phyloP scores from a whole-genome alignment of 768 basidiomycete genomes.

The Rhodotorula paludigena region DNA sequence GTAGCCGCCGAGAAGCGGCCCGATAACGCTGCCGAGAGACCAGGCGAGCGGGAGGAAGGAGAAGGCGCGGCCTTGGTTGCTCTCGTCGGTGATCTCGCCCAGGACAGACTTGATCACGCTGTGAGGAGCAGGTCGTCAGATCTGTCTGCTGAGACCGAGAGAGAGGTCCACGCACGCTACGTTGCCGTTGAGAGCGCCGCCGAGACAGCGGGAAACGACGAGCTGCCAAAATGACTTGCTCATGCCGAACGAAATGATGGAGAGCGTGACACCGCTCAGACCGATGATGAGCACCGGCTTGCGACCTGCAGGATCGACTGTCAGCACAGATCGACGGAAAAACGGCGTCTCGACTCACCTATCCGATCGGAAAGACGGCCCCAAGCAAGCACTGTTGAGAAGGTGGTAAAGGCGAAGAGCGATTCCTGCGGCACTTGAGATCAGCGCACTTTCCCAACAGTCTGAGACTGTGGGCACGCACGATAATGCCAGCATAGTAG shows the following conservation, averaged over 20 bases:
- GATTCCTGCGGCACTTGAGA: slow-evolving; percentile 1
- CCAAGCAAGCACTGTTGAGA: slow-evolving; percentile 38
- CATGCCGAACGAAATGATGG: slow-evolving; percentile 38
- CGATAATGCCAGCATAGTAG: slow-evolving; percentile 16
- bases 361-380: slow-evolving; percentile 40
- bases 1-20: slow-evolving; percentile 41
- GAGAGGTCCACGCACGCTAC: slow-evolving; percentile 9
- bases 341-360: background rate
- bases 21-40: slow-evolving; percentile 31
- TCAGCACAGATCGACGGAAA: background rate
- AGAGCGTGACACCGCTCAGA: slow-evolving; percentile 32
- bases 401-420: slow-evolving; percentile 37
- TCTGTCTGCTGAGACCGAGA: accelerated
- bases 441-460: background rate
- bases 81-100: slow-evolving; percentile 40
- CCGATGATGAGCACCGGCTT: slow-evolving; percentile 42
- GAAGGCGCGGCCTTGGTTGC: slow-evolving; percentile 40
- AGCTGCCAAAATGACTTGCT: slow-evolving; percentile 20
- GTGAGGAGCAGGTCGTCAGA: background rate
- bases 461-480: background rate
- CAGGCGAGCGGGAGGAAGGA: slow-evolving; percentile 39
- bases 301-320: slow-evolving; percentile 13
- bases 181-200: slow-evolving; percentile 30
- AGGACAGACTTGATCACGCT: slow-evolving; percentile 36
- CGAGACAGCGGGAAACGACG: slow-evolving; percentile 33